phyloP scores from a whole-genome alignment of 352 stramenopile species.

The Phytophthora podocarpi region DNA sequence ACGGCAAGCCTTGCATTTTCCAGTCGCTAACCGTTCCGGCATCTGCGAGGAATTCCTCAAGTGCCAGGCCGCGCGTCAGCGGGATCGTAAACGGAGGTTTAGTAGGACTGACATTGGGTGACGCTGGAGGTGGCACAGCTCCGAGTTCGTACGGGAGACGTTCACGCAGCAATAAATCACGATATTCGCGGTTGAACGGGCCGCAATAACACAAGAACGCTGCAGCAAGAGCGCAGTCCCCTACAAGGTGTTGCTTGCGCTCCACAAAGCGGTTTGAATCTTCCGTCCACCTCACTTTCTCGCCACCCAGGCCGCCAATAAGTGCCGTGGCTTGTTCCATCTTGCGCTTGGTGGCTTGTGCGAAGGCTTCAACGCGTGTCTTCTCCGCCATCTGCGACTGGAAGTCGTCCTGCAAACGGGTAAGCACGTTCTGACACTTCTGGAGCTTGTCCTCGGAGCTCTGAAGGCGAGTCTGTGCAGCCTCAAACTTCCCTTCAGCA shows the following conservation, averaged over 20 bases:
- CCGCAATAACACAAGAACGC: constrained; percentile 92
- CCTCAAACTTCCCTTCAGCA: constrained; percentile 86
- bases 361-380: constrained; percentile 84
- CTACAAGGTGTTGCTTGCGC: constrained; percentile 80
- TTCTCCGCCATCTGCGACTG: constrained; percentile 91
- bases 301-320: constrained; percentile 85
- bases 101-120: neutral
- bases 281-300: constrained; percentile 89
- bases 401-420: constrained; percentile 83
- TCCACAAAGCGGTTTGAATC: constrained; percentile 89
- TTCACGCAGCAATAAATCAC: constrained; percentile 60
- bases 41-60: constrained; percentile 83
- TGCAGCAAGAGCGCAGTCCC: constrained; percentile 84
- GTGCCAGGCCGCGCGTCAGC: constrained; percentile 56
- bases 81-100: constrained; percentile 55
- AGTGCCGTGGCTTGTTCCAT: constrained; percentile 91
- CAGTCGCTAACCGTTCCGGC: constrained; percentile 86
- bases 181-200: constrained; percentile 89
- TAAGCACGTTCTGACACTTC: constrained; percentile 69
- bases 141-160: constrained; percentile 74
- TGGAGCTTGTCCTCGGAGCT: constrained; percentile 74
- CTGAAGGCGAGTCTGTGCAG: constrained; percentile 75
- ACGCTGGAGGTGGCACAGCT: constrained; percentile 26
- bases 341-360: constrained; percentile 80
- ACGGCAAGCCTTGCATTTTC: constrained; percentile 87